These are phyloP conservation scores for Cyberlindnera samutprakarnensis DNA, from an alignment of 805 yeast genomes.

Conservation along the genomic window DNA sequence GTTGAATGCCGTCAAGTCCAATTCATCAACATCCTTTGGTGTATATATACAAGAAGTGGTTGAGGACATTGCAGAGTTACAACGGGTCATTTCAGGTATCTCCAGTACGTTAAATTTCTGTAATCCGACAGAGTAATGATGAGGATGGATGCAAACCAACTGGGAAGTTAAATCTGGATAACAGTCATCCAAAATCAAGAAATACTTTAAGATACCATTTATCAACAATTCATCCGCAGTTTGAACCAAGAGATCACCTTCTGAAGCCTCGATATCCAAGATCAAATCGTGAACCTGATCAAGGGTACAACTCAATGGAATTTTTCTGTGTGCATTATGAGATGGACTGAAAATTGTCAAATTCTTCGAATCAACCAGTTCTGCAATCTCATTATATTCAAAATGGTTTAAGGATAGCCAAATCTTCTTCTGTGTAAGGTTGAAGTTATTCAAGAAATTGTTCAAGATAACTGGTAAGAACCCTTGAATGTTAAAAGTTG, in stretches of 20 bases:
- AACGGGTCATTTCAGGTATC: slow-evolving; percentile 18
- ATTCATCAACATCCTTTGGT: slow-evolving; percentile 9
- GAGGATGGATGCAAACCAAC: slow-evolving; percentile 17
- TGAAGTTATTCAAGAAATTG: slow-evolving; percentile 15
- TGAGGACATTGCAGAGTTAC: slow-evolving; percentile 15
- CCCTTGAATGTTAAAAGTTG: slow-evolving; percentile 43
- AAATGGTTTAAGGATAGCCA: slow-evolving; percentile 9
- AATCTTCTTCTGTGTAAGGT: slow-evolving; percentile 16
- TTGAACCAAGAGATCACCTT: slow-evolving; percentile 13
- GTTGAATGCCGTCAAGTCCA: slow-evolving; percentile 11
- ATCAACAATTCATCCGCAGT: slow-evolving; percentile 15
- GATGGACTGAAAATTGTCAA: slow-evolving; percentile 1
- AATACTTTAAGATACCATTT: slow-evolving; percentile 18
- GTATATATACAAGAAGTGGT: slow-evolving; percentile 6
- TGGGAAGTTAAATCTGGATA: slow-evolving; percentile 11
- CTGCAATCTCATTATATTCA: slow-evolving; percentile 4
- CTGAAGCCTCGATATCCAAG: slow-evolving; percentile 12
- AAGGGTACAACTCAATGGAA: slow-evolving; percentile 3
- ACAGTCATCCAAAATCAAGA: slow-evolving; percentile 9
- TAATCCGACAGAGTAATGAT: slow-evolving; percentile 16
- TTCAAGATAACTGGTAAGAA: slow-evolving; percentile 16
- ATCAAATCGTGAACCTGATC: slow-evolving; percentile 19
- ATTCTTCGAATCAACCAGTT: slow-evolving; percentile 1
- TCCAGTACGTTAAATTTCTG: slow-evolving; percentile 13
- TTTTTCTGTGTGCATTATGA: background rate